Evolutionary conservation across 2,329 filamentous ascomycete genomes (phyloP), one percentile per base, ranked within the genome.

Genomic region (Pleochaeta shiraiana): DNA sequence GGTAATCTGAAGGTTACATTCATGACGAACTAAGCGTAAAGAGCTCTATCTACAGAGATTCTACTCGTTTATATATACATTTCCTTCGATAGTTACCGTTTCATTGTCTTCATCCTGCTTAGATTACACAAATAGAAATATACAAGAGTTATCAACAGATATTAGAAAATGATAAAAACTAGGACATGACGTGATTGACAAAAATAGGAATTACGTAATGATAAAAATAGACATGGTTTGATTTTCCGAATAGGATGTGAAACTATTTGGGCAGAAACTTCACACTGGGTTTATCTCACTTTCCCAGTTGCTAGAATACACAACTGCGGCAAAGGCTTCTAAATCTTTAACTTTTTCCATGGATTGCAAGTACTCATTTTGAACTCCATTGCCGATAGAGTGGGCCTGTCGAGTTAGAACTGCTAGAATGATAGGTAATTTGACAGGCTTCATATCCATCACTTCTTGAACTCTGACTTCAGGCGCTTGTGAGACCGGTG

Each of bases 401-500:
- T 95, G 91, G 4, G 92, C 92, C 76, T 98, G 91, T 69, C 90
- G 83, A 45, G 90, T 93, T 70, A 97, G 82, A 5, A 95, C 86
- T 2, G 92, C 95, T 39, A 98, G 79, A 64, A 95, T 86, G 74
- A 89, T 95, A 59, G 93, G 93, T 47, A 98, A 81, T 75, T 91
- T 92, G 45, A 86, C 77, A 62, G 76, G 75, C 71, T 75, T 77
- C 68, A 75, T 74, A 72, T 79, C 79, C 60, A 79, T 76, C 6
- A 82, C 75, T 69, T 83, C 81, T 31, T 79, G 76, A 59, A 82
- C 73, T 64, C 78, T 68, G 16, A 67, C 50, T 64, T 70, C 66
- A 26, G 67, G 62, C 65, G 70, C 65, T 61, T 74, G 68, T 3
- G 72, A 66, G 33, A 72, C 66, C 28, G 70, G 67, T 9, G 79